Conservation (phyloP, 441 rosid genomes). For the Omphalea diandra region DNA sequence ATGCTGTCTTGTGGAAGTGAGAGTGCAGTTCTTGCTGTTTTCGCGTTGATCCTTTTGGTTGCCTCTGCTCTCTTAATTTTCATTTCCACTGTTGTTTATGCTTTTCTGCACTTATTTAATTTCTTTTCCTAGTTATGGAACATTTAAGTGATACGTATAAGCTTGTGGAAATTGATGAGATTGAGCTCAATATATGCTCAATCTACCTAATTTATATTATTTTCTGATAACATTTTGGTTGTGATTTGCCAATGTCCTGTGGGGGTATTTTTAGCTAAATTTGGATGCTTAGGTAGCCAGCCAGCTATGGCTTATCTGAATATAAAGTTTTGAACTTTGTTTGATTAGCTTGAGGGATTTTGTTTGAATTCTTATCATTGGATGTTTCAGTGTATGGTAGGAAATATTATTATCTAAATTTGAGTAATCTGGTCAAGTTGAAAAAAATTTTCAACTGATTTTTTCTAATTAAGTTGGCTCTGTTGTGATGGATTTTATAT, state of each 20-base stretch:
- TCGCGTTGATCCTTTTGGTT: conserved; percentile 59
- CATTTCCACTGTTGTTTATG: conserved; percentile 79
- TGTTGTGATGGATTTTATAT: not conserved
- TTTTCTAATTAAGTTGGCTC: not conserved
- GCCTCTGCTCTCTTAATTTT: conserved; percentile 77
- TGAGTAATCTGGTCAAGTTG: not conserved
- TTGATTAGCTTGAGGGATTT: not conserved
- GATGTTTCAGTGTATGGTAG: not conserved
- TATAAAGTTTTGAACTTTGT: conserved; percentile 3
- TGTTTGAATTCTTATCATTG: not conserved
- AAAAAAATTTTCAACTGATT: not conserved
- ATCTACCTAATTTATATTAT: not conserved
- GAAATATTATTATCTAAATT: not conserved
- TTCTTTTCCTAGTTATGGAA: not conserved
- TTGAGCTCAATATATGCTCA: not conserved
- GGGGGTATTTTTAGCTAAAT: not conserved
- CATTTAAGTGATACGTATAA: not conserved
- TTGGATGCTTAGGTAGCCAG: not conserved
- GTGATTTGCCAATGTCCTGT: not conserved
- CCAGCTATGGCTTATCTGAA: not conserved
- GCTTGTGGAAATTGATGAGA: conserved; percentile 11
- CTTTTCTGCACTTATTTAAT: conserved; percentile 60
- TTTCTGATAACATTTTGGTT: not conserved
- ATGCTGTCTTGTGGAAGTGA: conserved; percentile 84
- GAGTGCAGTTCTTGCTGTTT: conserved; percentile 55